Evolutionary conservation across 176 grass and related monocot genomes (phyloP), one percentile per base, ranked within the genome.

Genomic region (Oryza australiensis): DNA sequence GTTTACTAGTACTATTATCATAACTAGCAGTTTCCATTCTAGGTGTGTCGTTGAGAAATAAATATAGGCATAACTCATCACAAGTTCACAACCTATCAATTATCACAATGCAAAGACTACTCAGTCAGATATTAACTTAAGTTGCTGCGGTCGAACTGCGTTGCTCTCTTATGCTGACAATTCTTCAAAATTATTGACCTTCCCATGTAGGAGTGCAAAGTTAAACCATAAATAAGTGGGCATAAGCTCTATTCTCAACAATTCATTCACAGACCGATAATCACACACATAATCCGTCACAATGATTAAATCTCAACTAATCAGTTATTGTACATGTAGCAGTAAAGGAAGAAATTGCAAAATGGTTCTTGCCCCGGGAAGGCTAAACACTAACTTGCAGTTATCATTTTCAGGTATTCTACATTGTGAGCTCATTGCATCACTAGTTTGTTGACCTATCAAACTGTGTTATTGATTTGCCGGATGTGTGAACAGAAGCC

Each of bases 191-290:
- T 40, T 28, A 80, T 48, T 70, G 30, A 35, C 2, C 49, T 26
- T 73, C 48, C 26, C 33, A 62, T 66, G 5, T 62, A 60, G 46
- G 6, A 8, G n/a, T 62, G 35, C n/a, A 84, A 73, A 23, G 43
- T 27, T 65, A 24, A 83, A 49, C 0, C 5, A 20, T 55, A 73
- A 87, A 51, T 12, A 80, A 40, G 65, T 82, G 5, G 33, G 26
- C 13, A 27, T 23, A 41, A 66, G 72, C 66, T 76, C 33, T 67
- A 82, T 0, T 62, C 41, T 64, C 51, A 70, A 11, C 9, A 64
- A 64, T 16, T 12, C 27, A 28, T 37, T 53, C 27, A 81, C 2
- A 9, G 9, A 29, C 20, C 51, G 10, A 30, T 8, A 70, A 28
- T 30, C 57, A 46, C 38, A 46, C 38, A 37, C 26, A 22, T 26